Evolutionary conservation across 2,329 filamentous ascomycete species (phyloP).

Genomic region (Eurotiales sp.): DNA sequence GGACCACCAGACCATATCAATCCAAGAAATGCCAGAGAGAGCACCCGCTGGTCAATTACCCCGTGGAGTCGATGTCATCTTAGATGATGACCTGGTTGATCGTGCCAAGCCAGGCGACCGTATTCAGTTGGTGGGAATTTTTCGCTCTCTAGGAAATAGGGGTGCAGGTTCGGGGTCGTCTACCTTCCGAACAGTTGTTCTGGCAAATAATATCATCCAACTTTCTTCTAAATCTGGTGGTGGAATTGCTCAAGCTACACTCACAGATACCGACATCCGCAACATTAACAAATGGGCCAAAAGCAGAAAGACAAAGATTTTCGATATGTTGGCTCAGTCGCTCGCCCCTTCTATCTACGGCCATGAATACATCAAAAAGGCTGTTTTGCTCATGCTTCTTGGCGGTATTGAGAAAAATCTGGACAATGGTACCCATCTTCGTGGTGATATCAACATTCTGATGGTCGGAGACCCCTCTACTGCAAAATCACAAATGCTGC

Average conservation of each 20-base stretch:
- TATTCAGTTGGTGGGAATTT: constrained; percentile 95
- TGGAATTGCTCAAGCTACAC: constrained; percentile 83
- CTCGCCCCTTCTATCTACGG: constrained; percentile 95
- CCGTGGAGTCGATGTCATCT: constrained; percentile 89
- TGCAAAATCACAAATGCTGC: constrained; percentile 94
- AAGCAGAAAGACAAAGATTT: constrained; percentile 71
- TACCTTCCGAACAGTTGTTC: constrained; percentile 87
- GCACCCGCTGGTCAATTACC: constrained; percentile 94
- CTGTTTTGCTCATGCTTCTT: constrained; percentile 89
- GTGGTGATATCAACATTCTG: constrained; percentile 97
- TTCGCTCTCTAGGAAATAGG: constrained; percentile 87
- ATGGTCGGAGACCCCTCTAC: constrained; percentile 99
- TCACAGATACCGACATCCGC: constrained; percentile 94
- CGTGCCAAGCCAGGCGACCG: constrained; percentile 91
- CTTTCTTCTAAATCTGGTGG: constrained; percentile 95
- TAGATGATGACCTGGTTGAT: constrained; percentile 96
- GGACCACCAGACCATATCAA: constrained; percentile 95
- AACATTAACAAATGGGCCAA: constrained; percentile 98
- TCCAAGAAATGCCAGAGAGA: constrained; percentile 98
- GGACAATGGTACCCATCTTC: constrained; percentile 94
- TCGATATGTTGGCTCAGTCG: constrained; percentile 89
- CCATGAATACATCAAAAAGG: constrained; percentile 96
- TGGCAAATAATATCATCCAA: constrained; percentile 92
- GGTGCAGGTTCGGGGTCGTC: constrained; percentile 88
- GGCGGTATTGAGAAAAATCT: constrained; percentile 98